Conservation (phyloP, 805 yeast species). For the Suhomyces faveliae region DNA sequence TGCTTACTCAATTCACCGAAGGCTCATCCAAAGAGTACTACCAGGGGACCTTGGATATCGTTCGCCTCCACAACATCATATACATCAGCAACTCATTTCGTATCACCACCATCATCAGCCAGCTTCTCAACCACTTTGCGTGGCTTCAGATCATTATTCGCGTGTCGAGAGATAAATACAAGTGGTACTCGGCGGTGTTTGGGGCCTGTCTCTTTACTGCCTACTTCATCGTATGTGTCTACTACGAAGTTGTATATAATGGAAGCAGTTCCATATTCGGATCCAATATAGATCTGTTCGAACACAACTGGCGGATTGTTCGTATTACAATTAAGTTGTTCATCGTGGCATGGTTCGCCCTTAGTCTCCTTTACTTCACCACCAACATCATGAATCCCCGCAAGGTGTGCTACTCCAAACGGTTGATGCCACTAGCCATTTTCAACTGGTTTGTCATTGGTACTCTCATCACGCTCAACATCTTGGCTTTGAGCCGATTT, state of each 20-base stretch:
- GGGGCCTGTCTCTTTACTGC: constrained; percentile 15
- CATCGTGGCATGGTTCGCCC: constrained; percentile 29
- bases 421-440: constrained; percentile 48
- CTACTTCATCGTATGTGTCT: constrained; percentile 17
- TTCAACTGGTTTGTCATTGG: constrained; percentile 41
- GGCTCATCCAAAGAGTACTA: constrained; percentile 51
- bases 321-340: constrained; percentile 27
- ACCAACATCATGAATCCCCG: constrained; percentile 31
- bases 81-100: constrained; percentile 37
- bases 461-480: constrained; percentile 33
- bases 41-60: constrained; percentile 52
- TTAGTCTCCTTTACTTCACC: constrained; percentile 38
- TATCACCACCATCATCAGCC: constrained; percentile 41
- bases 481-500: constrained; percentile 27
- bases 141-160: constrained; percentile 50
- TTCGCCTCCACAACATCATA: constrained; percentile 36
- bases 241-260: constrained; percentile 12
- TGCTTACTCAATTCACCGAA: constrained; percentile 45
- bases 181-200: constrained; percentile 24
- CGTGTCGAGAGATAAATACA: constrained; percentile 22
- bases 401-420: constrained; percentile 46
- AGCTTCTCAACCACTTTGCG: constrained; percentile 49
- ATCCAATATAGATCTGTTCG: constrained; percentile 2
- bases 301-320: constrained; percentile 23
- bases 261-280: constrained; percentile 9